Conservation (phyloP, 2,329 filamentous ascomycete species). For the Cadophora gregata region DNA sequence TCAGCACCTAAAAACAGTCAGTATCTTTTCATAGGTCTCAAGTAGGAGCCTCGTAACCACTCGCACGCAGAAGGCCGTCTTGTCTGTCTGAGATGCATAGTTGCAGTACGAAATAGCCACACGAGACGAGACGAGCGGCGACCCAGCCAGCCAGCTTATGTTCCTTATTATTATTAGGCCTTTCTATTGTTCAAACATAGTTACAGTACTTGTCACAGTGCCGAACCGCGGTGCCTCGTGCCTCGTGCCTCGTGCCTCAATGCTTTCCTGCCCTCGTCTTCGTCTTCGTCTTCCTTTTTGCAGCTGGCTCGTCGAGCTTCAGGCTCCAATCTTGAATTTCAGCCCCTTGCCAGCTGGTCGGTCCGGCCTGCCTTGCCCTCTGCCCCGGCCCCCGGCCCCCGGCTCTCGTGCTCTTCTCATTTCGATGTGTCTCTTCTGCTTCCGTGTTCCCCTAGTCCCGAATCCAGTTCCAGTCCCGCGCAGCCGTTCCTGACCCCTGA, state of each 20-base stretch:
- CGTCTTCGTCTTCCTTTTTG: neutral
- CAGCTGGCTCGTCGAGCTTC: neutral
- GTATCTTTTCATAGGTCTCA: constrained; percentile 10
- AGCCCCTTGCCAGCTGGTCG: constrained; percentile 6
- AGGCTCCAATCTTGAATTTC: neutral
- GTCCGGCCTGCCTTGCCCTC: constrained; percentile 10
- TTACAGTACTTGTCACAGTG: neutral
- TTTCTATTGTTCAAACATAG: constrained; percentile 7
- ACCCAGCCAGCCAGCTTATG: neutral
- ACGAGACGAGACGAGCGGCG: neutral
- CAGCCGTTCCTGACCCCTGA: constrained; percentile 29
- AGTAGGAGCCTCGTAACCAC: constrained; percentile 7
- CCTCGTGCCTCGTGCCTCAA: neutral
- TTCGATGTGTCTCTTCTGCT: constrained; percentile 39
- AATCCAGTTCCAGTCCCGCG: constrained; percentile 31
- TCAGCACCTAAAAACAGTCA: neutral
- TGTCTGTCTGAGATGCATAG: constrained; percentile 5
- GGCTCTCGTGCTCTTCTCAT: constrained; percentile 33
- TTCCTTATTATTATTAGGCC: too few relatives aligned
- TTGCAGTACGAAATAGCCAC: neutral
- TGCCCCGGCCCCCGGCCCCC: constrained; percentile 6
- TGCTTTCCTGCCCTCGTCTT: too few relatives aligned
- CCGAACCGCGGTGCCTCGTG: neutral
- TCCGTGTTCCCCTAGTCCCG: constrained; percentile 41
- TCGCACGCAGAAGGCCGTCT: constrained; percentile 8